Conservation (phyloP, 768 basidiomycete genomes). For the Clavulina sp. region DNA sequence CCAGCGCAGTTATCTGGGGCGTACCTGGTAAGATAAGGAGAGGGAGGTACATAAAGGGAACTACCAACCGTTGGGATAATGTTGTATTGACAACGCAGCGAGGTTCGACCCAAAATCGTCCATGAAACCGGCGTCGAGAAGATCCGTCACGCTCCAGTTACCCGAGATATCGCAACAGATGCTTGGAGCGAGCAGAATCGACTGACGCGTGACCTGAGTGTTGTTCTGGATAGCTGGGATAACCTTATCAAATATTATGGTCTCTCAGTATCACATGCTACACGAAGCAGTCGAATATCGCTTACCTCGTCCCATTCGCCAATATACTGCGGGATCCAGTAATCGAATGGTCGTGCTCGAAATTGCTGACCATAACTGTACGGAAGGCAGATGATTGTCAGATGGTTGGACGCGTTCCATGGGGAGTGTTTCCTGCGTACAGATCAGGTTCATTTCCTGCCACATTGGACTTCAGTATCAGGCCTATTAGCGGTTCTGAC, state of each 20-base stretch:
- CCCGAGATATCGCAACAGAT: slow-evolving; percentile 28
- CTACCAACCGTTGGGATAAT: background rate
- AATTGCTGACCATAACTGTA: background rate
- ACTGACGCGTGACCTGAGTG: background rate
- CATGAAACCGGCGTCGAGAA: slow-evolving; percentile 20
- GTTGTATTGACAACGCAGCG: background rate
- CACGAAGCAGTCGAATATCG: background rate
- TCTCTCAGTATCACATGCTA: background rate
- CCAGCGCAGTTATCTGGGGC: background rate
- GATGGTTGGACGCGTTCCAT: background rate
- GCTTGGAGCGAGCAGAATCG: slow-evolving; percentile 43
- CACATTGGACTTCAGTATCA: background rate
- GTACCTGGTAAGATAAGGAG: too few species aligned
- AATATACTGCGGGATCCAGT: background rate
- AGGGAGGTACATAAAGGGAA: background rate
- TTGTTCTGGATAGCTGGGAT: background rate
- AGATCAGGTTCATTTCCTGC: slow-evolving; percentile 63
- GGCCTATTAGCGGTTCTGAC: background rate
- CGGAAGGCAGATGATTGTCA: background rate
- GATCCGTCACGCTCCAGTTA: slow-evolving; percentile 28
- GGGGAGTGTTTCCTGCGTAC: slow-evolving; percentile 26
- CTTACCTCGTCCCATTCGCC: background rate
- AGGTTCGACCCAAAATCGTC: background rate
- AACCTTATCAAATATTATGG: background rate
- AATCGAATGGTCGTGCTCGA: background rate